Evolutionary conservation across 495 filamentous ascomycete species (phyloP).

Genomic region (Rhizodiscina lignyota): DNA sequence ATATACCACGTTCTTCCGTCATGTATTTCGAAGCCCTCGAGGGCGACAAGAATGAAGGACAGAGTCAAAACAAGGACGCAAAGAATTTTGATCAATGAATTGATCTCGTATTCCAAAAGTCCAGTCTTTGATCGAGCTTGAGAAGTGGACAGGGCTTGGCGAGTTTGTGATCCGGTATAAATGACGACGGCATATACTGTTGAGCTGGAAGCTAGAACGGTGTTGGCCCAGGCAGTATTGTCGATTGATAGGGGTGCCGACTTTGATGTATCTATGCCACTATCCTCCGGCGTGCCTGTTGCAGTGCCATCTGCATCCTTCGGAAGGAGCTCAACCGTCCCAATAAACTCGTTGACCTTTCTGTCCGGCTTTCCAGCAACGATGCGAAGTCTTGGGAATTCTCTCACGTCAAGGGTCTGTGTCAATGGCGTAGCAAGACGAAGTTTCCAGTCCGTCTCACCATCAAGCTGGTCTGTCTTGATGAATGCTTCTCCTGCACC

Average conservation of each 20-base stretch:
- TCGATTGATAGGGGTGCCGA: slow-evolving; percentile 75
- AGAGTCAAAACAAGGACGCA: slow-evolving; percentile 74
- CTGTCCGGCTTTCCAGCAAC: slow-evolving; percentile 77
- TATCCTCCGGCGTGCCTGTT: background rate
- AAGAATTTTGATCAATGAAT: slow-evolving; percentile 93
- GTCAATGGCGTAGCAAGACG: slow-evolving; percentile 71
- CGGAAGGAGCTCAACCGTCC: slow-evolving; percentile 52
- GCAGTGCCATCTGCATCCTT: slow-evolving; percentile 3
- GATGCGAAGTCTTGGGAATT: slow-evolving; percentile 58
- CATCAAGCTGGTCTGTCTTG: slow-evolving; percentile 91
- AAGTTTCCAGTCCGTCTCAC: slow-evolving; percentile 98
- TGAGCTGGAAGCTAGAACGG: slow-evolving; percentile 83
- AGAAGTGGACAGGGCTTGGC: slow-evolving; percentile 85
- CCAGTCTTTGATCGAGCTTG: slow-evolving; percentile 84
- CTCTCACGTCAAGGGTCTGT: slow-evolving; percentile 48
- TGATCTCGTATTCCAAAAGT: slow-evolving; percentile 88
- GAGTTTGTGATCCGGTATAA: slow-evolving; percentile 89
- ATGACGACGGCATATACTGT: slow-evolving; percentile 75
- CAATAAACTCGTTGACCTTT: slow-evolving; percentile 85
- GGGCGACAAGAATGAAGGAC: slow-evolving; percentile 75
- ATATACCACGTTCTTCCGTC: slow-evolving; percentile 65
- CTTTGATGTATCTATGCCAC: slow-evolving; percentile 12
- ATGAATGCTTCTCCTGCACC: slow-evolving; percentile 80
- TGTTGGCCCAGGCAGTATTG: slow-evolving; percentile 98
- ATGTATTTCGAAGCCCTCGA: slow-evolving; percentile 56